Evolutionary conservation across 2,329 filamentous ascomycete genomes (phyloP), one percentile per base, ranked within the genome.

Genomic region (Tolypocladium cylindrosporum): DNA sequence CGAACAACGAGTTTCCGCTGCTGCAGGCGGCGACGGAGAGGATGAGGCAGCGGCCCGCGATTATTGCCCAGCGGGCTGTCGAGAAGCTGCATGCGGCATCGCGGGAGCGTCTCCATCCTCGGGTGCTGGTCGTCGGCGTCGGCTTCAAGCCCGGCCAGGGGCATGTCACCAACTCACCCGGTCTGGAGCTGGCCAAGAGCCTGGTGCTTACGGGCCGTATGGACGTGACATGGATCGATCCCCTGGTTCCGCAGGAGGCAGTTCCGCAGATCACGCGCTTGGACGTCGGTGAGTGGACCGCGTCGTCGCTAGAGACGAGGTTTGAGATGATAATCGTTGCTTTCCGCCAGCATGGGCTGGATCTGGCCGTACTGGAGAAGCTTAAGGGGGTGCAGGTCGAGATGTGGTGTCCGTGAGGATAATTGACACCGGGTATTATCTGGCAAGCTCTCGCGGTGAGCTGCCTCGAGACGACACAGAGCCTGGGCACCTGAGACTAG

Each of bases 91-190:
- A 63, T 54, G 41, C 27, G 9, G 19, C 24, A 10, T 36, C 58
- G 0, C 56, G 63, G 39, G 55, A 58, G 1, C 36, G 57, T 0
- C 8, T 39, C 11, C 60, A 61, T 24, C 71, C 70, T 1, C 67
- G 68, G 14, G 69, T 79, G 1, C 67, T 79, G 1, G 74, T 79
- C 4, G 75, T 75, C 0, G 79, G 78, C 0, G 69, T 80, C 43
- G 78, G 77, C 4, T 81, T 81, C 69, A 81, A 81, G 64, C 65
- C 69, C 7, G 78, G 78, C 3, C 78, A 81, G 61, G 72, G 75
- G 0, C 72, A 75, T 53, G 65, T 80, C 3, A 74, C 71, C 58
- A 77, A 79, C 62, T 80, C 78, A 0, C 78, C 78, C 0, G 76
- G 77, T 1, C 66, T 78, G 2, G 74, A 74, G 55, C 64, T 79